Evolutionary conservation across 2,329 filamentous ascomycete genomes (phyloP).

Genomic region (Ustulina deusta): DNA sequence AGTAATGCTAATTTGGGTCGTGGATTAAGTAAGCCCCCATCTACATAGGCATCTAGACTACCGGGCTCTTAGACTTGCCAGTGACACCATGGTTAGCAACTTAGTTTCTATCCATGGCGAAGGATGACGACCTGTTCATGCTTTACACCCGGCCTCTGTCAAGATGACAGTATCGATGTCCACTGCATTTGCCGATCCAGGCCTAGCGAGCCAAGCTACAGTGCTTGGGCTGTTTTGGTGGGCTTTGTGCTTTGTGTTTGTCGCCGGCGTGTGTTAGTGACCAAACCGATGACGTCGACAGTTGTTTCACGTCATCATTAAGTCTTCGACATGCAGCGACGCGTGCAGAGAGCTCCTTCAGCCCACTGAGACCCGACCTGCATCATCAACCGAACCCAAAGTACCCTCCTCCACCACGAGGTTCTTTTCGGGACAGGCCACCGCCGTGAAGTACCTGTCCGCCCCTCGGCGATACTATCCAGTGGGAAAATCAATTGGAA

Average conservation of each 20-base stretch:
- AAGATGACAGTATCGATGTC: slow-evolving; percentile 29
- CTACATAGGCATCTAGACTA: too few relatives aligned
- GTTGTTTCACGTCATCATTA: slow-evolving; percentile 39
- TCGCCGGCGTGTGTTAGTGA: too few relatives aligned
- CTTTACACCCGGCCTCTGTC: slow-evolving; percentile 3
- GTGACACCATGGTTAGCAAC: slow-evolving; percentile 21
- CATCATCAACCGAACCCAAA: slow-evolving; percentile 19
- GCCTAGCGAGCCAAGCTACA: slow-evolving; percentile 1
- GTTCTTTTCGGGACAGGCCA: background rate
- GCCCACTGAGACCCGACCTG: background rate
- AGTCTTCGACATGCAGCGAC: background rate
- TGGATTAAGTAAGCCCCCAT: too few relatives aligned
- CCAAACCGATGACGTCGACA: slow-evolving; percentile 37
- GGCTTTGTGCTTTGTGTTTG: background rate
- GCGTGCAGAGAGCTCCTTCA: slow-evolving; percentile 6
- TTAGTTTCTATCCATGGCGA: background rate
- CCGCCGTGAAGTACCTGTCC: background rate
- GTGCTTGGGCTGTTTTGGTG: background rate
- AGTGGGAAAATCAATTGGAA: background rate
- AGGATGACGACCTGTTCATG: slow-evolving; percentile 22
- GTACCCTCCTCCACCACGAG: slow-evolving; percentile 7
- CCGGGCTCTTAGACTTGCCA: background rate
- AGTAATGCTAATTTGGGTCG: background rate
- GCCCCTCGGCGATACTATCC: background rate
- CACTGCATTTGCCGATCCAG: slow-evolving; percentile 16